Conservation (phyloP, 345 rosid species). For the Corchorus capsularis region DNA sequence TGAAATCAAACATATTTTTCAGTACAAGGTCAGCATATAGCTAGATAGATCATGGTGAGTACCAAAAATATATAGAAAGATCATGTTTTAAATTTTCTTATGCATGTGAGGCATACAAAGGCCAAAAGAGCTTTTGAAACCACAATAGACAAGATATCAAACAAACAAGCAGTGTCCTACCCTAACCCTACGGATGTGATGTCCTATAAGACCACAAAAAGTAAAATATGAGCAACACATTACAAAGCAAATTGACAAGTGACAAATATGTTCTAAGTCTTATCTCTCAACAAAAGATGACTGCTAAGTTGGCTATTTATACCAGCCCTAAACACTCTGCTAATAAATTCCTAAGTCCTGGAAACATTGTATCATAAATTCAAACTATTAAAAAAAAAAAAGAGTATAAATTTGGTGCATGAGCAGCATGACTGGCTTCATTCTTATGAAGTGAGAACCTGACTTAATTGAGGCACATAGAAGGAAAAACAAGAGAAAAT, state of each 20-base stretch:
- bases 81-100: too few relatives aligned
- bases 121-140: too few relatives aligned
- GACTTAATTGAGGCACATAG: not conserved
- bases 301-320: too few relatives aligned
- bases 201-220: not conserved
- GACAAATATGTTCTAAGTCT: not conserved
- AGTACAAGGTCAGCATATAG: too few relatives aligned
- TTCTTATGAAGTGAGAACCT: not conserved
- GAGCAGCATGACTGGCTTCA: not conserved
- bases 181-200: not conserved
- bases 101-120: too few relatives aligned
- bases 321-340: too few relatives aligned
- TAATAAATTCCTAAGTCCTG: too few relatives aligned
- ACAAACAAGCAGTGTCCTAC: not conserved
- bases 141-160: too few relatives aligned
- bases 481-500: not conserved
- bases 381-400: not conserved
- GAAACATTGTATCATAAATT: too few relatives aligned
- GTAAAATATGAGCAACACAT: not conserved
- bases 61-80: too few relatives aligned
- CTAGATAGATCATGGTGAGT: too few relatives aligned
- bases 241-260: not conserved
- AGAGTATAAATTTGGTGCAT: not conserved
- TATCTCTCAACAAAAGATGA: not conserved
- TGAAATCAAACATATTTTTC: constrained; percentile 34